A percentile compares a stretch with the other conserved stretches of the same genome.
Evolutionary conservation across 805 yeast species (phyloP).

Genomic region (Clavispora phyllophila): DNA sequence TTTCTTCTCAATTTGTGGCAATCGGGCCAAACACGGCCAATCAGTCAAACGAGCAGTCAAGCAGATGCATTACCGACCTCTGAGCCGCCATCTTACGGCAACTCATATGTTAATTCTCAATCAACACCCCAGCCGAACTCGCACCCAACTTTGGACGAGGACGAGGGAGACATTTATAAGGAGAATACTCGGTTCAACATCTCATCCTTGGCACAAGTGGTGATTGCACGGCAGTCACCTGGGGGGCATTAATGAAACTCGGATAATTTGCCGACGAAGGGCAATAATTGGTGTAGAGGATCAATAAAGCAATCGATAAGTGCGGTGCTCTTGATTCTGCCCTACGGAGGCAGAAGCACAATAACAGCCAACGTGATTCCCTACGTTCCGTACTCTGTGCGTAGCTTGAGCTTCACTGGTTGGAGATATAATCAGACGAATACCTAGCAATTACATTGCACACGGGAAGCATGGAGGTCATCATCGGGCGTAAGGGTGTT

Average conservation of each 20-base stretch:
- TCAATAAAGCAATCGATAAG: too few relatives aligned
- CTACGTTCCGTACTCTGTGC: too few relatives aligned
- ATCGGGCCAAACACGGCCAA: neutral
- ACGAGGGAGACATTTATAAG: constrained; percentile 1
- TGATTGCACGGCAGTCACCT: neutral
- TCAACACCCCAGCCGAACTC: neutral
- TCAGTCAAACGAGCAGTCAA: neutral
- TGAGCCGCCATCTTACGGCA: neutral
- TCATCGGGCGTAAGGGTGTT: too few relatives aligned
- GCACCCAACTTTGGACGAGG: neutral
- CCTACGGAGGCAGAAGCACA: too few relatives aligned
- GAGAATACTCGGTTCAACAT: neutral
- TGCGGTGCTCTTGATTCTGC: too few relatives aligned
- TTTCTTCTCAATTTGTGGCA: constrained; percentile 6
- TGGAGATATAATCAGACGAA: too few relatives aligned
- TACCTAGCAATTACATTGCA: too few relatives aligned
- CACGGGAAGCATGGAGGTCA: too few relatives aligned
- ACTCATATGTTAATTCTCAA: neutral
- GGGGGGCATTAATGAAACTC: neutral
- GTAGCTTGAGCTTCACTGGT: too few relatives aligned
- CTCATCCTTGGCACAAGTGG: constrained; percentile 2
- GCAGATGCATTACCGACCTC: neutral
- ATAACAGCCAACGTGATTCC: too few relatives aligned
- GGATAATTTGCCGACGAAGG: too few relatives aligned
- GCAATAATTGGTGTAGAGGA: neutral